Conservation (phyloP, 1,139 yeast genomes). For the Kurtzmaniella quercitrusa region DNA sequence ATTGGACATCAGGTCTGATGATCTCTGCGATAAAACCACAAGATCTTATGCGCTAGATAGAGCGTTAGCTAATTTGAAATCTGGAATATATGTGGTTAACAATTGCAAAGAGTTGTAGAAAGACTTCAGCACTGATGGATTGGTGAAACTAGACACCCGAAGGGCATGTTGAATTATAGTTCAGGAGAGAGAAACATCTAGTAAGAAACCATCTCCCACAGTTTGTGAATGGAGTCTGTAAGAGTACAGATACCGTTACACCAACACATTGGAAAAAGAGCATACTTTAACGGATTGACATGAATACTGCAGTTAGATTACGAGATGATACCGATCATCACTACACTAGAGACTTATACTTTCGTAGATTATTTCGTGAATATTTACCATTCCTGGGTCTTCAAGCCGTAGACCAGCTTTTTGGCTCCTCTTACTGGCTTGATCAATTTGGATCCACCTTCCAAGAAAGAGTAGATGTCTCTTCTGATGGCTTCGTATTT, state of each 20-base stretch:
- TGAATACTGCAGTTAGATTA: no score
- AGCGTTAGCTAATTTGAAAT: no score
- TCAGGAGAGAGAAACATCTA: background rate
- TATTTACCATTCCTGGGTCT: conserved; percentile 72
- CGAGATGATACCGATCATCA: no score
- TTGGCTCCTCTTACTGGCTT: conserved; percentile 69
- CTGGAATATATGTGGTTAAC: no score
- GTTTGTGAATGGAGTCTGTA: background rate
- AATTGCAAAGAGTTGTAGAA: no score
- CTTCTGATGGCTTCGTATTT: conserved; percentile 75
- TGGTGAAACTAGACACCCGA: no score
- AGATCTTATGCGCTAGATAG: no score
- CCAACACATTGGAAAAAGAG: no score
- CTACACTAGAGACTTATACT: background rate
- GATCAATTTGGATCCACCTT: conserved; percentile 70
- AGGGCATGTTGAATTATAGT: background rate
- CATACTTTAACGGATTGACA: no score
- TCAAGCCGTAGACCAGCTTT: conserved; percentile 63
- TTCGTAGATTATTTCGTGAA: conserved; percentile 1
- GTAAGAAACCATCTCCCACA: background rate
- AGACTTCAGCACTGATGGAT: background rate
- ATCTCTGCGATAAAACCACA: no score
- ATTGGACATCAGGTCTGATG: no score
- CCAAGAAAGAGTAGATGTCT: conserved; percentile 82
- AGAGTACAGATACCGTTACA: no score